Conservation (phyloP, 805 yeast genomes). For the Lipomyces spencermartinsiae region DNA sequence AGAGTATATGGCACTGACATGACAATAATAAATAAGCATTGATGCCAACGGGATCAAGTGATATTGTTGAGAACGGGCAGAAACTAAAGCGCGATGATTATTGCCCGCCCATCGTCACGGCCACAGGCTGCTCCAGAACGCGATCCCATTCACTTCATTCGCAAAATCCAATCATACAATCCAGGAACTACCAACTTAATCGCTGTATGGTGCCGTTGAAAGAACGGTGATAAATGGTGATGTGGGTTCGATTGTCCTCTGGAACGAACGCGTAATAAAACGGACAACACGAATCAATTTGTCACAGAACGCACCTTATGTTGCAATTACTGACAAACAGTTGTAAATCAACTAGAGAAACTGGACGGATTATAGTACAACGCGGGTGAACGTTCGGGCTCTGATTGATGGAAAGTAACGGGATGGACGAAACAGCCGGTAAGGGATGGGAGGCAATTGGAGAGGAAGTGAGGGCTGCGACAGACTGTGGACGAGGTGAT, state of each 20-base stretch:
- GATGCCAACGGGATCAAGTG: not conserved
- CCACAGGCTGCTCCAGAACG: not conserved
- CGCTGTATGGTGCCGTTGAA: not conserved
- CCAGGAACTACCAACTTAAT: not conserved
- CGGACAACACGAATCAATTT: not conserved
- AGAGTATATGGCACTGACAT: not conserved
- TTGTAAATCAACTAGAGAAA: not conserved
- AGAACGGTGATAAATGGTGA: not conserved
- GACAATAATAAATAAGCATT: not conserved
- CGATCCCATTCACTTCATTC: not conserved
- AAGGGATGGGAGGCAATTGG: not conserved
- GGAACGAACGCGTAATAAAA: not conserved
- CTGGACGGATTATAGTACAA: not conserved
- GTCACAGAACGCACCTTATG: not conserved
- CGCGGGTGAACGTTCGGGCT: not conserved
- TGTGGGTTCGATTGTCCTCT: not conserved
- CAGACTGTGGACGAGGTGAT: not conserved
- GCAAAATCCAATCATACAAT: not conserved
- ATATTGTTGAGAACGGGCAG: not conserved
- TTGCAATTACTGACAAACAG: not conserved
- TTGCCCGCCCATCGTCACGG: not conserved
- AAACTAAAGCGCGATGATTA: not conserved
- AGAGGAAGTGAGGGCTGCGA: not conserved
- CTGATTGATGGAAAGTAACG: not conserved
- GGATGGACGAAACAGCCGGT: not conserved